Evolutionary conservation across 176 grass and related monocot species (phyloP).

Genomic region (sorghum (Sorghum bicolor)): Sorghum_bicolor_NCBIv3 NC_012875.2:40725501-40726000

Average conservation of each 20-base stretch:
- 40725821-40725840: neutral
- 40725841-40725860: neutral
- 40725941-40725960: neutral
- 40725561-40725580: too few species aligned
- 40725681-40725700: neutral
- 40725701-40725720: slow-evolving; percentile 23
- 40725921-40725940: neutral
- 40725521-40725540: too few species aligned
- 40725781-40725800: neutral
- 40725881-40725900: neutral
- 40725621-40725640: neutral
- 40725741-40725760: slow-evolving; percentile 18
- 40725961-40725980: neutral
- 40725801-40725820: neutral
- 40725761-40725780: neutral
- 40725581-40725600: neutral
- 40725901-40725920: neutral
- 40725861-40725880: neutral
- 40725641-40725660: neutral
- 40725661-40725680: neutral
- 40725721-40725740: slow-evolving; percentile 7
- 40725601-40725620: neutral
- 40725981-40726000: neutral
- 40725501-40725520: too few species aligned
- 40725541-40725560: too few species aligned